Percentiles rank a stretch among this genome's conserved stretches.
Evolutionary conservation across 352 stramenopile species (phyloP).

Genomic region (Globisporangium lucens): DNA sequence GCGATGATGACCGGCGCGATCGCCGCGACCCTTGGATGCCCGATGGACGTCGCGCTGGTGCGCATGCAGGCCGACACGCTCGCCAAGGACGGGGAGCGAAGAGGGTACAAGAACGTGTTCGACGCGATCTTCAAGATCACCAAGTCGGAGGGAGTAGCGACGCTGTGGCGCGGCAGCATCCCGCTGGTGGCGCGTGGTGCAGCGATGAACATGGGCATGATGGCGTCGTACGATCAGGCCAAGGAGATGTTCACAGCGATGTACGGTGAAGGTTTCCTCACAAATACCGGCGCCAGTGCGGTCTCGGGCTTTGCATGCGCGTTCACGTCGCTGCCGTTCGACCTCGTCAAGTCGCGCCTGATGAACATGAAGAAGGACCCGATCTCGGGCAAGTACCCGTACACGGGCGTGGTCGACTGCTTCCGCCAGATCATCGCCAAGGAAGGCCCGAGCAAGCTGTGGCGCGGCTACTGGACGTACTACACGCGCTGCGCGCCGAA

Average conservation of each 20-base stretch:
- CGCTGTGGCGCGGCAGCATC: conserved; percentile 89
- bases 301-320: conserved; percentile 97
- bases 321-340: conserved; percentile 98
- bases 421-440: conserved; percentile 93
- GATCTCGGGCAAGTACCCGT: conserved; percentile 89
- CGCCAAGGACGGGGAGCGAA: conserved; percentile 84
- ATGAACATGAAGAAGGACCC: conserved; percentile 97
- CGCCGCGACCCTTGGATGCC: conserved; percentile 96
- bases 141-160: conserved; percentile 81
- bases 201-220: conserved; percentile 99
- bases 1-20: conserved; percentile 81
- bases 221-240: conserved; percentile 99
- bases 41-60: conserved; percentile 98
- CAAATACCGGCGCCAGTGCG: conserved; percentile 91
- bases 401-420: conserved; percentile 95
- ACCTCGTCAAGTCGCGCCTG: conserved; percentile 98
- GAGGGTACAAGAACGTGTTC: conserved; percentile 99
- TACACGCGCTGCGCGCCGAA: conserved; percentile 98
- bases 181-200: conserved; percentile 96
- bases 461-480: conserved; percentile 97
- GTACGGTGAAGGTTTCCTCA: conserved; percentile 78
- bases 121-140: conserved; percentile 92
- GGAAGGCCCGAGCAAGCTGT: conserved; percentile 95
- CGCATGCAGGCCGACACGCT: conserved; percentile 97
- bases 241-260: conserved; percentile 87